These are phyloP conservation scores for Silene uniflora DNA, from an alignment of 148 eudicot species.

Conservation along the genomic window DNA sequence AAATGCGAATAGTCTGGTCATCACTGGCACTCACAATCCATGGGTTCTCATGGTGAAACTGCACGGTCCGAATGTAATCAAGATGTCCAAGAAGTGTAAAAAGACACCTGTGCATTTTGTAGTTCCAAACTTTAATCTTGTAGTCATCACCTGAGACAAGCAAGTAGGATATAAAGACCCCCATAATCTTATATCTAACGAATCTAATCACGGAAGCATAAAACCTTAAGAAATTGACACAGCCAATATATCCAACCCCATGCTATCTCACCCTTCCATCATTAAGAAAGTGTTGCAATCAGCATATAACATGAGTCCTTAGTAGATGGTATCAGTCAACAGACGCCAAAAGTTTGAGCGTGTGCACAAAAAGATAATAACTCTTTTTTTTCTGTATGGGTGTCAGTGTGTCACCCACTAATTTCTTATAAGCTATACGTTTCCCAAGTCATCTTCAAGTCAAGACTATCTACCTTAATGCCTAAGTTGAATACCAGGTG, in stretches of 20 bases:
- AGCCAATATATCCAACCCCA: not conserved
- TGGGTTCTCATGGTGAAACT: slow-evolving; percentile 86
- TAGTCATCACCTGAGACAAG: slow-evolving; percentile 80
- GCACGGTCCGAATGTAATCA: slow-evolving; percentile 93
- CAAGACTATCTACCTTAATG: not conserved
- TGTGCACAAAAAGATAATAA: too few relatives aligned
- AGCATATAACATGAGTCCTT: not conserved
- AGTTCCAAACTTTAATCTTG: slow-evolving; percentile 96
- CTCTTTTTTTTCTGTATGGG: too few relatives aligned
- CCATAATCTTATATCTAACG: not conserved
- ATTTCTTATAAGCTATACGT: not conserved
- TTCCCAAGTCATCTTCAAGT: not conserved
- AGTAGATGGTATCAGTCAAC: too few relatives aligned
- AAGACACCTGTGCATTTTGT: slow-evolving; percentile 81
- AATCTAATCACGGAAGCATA: not conserved
- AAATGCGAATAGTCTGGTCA: slow-evolving; percentile 90
- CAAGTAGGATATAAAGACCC: not conserved
- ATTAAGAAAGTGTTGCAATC: not conserved
- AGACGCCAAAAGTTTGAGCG: too few relatives aligned
- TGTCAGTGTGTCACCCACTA: too few relatives aligned
- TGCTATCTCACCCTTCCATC: not conserved
- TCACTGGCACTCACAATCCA: slow-evolving; percentile 99
- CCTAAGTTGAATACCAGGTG: not conserved
- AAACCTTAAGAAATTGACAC: not conserved
- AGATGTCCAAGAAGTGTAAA: slow-evolving; percentile 95